Conservation (phyloP, 306 rosid genomes). For the Cucumis hystrix region DNA sequence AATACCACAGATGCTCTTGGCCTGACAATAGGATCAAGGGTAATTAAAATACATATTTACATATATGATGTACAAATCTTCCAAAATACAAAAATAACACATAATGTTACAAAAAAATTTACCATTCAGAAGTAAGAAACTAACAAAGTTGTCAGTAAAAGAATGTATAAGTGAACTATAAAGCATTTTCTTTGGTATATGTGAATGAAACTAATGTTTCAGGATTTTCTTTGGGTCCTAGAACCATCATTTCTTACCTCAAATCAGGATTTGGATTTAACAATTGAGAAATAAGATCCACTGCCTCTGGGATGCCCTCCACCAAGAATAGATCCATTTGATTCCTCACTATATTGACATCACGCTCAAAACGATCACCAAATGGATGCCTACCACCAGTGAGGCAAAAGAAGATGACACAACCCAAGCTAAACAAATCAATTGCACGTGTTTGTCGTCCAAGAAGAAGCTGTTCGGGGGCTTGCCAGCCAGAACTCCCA, state of each 20-base stretch:
- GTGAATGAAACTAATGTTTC: not conserved
- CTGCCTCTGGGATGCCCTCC: constrained; percentile 64
- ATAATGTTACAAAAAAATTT: not conserved
- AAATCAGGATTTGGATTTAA: constrained; percentile 42
- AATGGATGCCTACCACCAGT: constrained; percentile 83
- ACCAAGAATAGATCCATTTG: constrained; percentile 44
- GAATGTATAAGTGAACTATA: not conserved
- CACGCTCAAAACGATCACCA: constrained; percentile 76
- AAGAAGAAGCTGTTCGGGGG: constrained; percentile 71
- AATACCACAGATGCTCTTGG: constrained; percentile 66
- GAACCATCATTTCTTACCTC: constrained; percentile 33
- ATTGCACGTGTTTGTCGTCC: constrained; percentile 86
- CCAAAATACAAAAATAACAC: not conserved
- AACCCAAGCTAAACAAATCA: constrained; percentile 77
- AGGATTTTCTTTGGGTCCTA: not conserved
- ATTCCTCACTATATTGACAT: constrained; percentile 55
- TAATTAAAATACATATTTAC: not conserved
- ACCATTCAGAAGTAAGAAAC: not conserved
- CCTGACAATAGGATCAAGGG: constrained; percentile 27
- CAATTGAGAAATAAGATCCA: constrained; percentile 50
- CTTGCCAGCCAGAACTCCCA: constrained; percentile 99
- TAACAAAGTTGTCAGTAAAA: not conserved
- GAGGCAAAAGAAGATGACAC: constrained; percentile 64
- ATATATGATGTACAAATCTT: not conserved
- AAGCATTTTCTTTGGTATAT: not conserved